Evolutionary conservation across 2,329 filamentous ascomycete genomes (phyloP), one percentile per base, ranked within the genome.

Genomic region (Ilyonectria robusta): DNA sequence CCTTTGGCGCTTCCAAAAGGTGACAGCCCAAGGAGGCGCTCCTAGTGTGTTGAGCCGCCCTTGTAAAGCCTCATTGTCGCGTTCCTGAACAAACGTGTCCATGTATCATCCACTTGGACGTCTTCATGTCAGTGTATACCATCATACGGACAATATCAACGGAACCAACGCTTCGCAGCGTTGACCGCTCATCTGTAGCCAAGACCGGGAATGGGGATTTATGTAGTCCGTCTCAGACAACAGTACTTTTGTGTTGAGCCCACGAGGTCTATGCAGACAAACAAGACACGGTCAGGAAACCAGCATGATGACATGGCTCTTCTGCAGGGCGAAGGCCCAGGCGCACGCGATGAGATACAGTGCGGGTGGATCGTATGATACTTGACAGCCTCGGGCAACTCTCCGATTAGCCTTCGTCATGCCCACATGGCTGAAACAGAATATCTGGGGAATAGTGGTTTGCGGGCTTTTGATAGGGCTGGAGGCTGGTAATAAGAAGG

Each of bases 91-190:
- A 19, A 6, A 9, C 17, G 11, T 2, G 29, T 42, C 35, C 40
- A 37, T n/a, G 29, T 23, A 47, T 6, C 29, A 58, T 58, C 42
- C 42, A 17, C 55, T 47, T 21, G n/a, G 42, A 58, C 23, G 19
- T 5, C 55, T 19, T 51, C 8, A 31, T 19, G 40, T 42, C 40
- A 26, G 48, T 35, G 35, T 19, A n/a, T 8, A 21, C 13, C 10
- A n/a, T 10, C 5, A 35, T 35, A 19, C 21, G n/a, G n/a, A 8
- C 19, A 11, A 6, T 33, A 9, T 11, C 50, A 35, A 6, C 31
- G 15, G 5, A 35, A 21, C 29, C 50, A 35, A 10, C 9, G 35
- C 29, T 37, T 21, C 29, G 31, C 29, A 35, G 31, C 35, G n/a
- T 29, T 15, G 29, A n/a, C 13, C 15, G 29, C 17, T 19, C 48